Base-by-base conservation (phyloP, 768 basidiomycete species). In the Sporobolomyces roseus region DNA sequence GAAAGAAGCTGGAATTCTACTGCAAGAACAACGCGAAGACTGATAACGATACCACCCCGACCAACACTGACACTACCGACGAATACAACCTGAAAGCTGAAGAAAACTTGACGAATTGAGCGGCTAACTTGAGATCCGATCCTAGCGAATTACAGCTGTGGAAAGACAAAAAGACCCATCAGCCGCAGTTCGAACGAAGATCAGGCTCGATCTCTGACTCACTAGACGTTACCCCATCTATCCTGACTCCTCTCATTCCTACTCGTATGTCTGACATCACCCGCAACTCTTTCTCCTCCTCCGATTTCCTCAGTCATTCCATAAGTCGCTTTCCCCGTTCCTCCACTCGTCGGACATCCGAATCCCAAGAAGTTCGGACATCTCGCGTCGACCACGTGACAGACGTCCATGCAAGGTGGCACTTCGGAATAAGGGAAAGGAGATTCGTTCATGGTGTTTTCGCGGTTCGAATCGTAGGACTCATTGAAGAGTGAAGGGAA, bases 361-460 rank as follows among this genome's bases (percentile, higher is more conserved):
- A 90, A 88, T 3, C 84, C 83, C 14, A 93, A 71, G 73, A 89
- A 85, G 33, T 81, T 81, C 6, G 91, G 91, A 76, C 91, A 93
- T 16, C 88, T 84, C 32, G 91, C 84, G 71, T 88, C 87, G 29
- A 84, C 85, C 1, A 83, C 82, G 23, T 84, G 82, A 79, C 91
- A 93, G 35, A 83, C 84, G 79, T 91, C 91, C 14, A 90, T 79
- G 76, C 90, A 92, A 4, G 91, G 90, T 38, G 89, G 79, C 21
- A 93, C 79, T 75, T 84, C 82, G n/a, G 78, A 80, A 78, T 89
- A 90, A 2, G 80, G 76, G 56, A 77, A 77, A 10, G 76, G 74
- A 19, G 68, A 63, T 30, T 43, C 17, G 4, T 43, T 23, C n/a
- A 12, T 14, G 0, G 35, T 3, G 49, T 70, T 61, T 3, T n/a